Evolutionary conservation across 495 filamentous ascomycete species (phyloP), one percentile per base, ranked within the genome.

Genomic region (Neurospora hispaniola): DNA sequence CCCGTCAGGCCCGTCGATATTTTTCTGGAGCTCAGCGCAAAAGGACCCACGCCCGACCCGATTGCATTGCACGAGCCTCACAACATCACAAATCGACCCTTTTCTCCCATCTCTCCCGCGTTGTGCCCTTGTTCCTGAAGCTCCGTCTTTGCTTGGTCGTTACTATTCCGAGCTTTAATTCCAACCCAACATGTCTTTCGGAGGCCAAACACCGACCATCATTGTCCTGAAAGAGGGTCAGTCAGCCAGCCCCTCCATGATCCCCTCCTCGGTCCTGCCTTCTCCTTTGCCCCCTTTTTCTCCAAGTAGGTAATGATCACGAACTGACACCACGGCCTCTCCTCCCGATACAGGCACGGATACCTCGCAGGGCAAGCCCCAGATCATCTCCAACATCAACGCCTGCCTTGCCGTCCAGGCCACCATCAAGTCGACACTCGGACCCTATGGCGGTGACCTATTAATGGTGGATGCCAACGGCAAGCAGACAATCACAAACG

Each of bases 311-410:
- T 8, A 62, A 2, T 72, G 66, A 66, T 46, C 42, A 69, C 35
- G 70, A 69, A 75, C 79, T 78, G 75, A 80, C 76, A 72, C 44
- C 71, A 69, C 76, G 1, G 40, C 54, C 70, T 71, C 62, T 71
- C 0, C 7, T 48, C 44, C 44, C 11, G 2, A 41, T 78, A 75
- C 77, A 97, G 96, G 96, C 75, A 99, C 96, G 83, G 96, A 99
- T 84, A 88, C 94, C 74, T 97, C 96, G 27, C 96, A 99, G 83
- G 96, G 96, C 76, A 95, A 95, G 81, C 94, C 95, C 71, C 96
- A 99, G 85, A 92, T 99, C 77, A 88, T 99, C 79, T 97, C 95
- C 71, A 99, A 99, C 83, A 98, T 99, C 84, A 97, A 97, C 85
- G 96, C 95, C 74, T 99, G 96, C 83, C 86, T 97, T 78, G 94